Base-by-base conservation (phyloP, 441 rosid species). In the Mallotus repandus region DNA sequence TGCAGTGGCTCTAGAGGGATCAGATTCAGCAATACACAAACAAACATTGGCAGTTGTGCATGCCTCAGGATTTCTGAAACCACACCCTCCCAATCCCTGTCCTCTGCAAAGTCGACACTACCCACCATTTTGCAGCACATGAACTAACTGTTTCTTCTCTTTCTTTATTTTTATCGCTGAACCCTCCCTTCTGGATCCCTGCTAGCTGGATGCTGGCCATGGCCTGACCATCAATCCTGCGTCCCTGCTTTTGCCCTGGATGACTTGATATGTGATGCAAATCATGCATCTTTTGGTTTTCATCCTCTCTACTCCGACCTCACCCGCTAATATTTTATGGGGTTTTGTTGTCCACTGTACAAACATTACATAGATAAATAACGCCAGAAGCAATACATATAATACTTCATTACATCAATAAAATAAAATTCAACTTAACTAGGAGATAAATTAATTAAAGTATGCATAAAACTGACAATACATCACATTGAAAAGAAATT, bases 101-200 rank as follows among this genome's bases (percentile, higher is more conserved):
- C 49, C 32, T 7, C 50, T 56, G 7, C 53, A 19, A 15, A 38
- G 29, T 59, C 22, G 53, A 29, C 65, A 25, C 59, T 46, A 61
- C 13, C 66, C 74, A 22, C 73, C 56, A 48, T 70, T 70, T 70
- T 48, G 74, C 74, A 49, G 43, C n/a, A 16, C 54, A 41, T 49
- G n/a, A 35, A 66, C 46, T 32, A 32, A 53, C 49, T 52, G 48
- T 52, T 18, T 41, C 48, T 18, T 15, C 38, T 35, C 41, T 53
- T n/a, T 9, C 69, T 45, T 29, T 29, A 29, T 1, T 29, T 46
- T 46, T 43, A 22, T 43, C 53, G 5, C 22, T 56, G 61, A 9
- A 52, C 41, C 22, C 22, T 32, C 32, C 32, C 32, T 29, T 29
- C 41, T 38, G 41, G 41, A 38, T 38, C 41, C 41, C 41, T 38